A percentile compares a stretch with the other conserved stretches of the same genome.
Evolutionary conservation across 169 alveolate genomes (phyloP).

Genomic region (Cryptosporidium tyzzeri): DNA sequence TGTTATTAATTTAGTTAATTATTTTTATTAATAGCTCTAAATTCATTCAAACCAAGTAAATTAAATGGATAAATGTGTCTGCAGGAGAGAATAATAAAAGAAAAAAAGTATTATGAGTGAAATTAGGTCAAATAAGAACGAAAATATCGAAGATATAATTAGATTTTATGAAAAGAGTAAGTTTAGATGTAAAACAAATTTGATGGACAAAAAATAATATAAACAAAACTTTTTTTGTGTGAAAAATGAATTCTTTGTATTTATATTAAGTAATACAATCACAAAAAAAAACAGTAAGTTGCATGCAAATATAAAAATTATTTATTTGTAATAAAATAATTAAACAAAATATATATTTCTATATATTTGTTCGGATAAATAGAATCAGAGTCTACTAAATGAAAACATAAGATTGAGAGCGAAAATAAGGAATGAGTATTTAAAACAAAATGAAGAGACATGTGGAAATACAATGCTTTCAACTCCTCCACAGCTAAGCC

Average conservation of each 20-base stretch:
- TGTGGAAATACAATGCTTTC: background rate
- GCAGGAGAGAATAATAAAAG: background rate
- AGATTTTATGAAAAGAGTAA: constrained; percentile 59
- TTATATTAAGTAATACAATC: constrained; percentile 46
- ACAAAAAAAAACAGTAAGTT: constrained; percentile 71
- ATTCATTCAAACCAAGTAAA: background rate
- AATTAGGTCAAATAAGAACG: constrained; percentile 16
- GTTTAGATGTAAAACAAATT: background rate
- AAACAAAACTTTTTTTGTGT: background rate
- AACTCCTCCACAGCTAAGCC: constrained; percentile 70
- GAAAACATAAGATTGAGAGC: constrained; percentile 72
- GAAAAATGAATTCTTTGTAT: background rate
- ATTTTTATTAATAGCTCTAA: background rate
- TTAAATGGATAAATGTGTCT: background rate
- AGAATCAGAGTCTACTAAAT: constrained; percentile 63
- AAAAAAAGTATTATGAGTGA: constrained; percentile 35
- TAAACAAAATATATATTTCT: background rate
- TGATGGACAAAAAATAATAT: background rate
- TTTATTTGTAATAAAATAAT: no score
- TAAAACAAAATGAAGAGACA: constrained; percentile 30
- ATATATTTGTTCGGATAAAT: background rate
- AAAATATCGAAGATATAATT: constrained; percentile 58
- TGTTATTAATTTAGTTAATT: no score
- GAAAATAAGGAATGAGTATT: constrained; percentile 34
- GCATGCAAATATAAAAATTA: background rate